Conservation (phyloP, 495 filamentous ascomycete genomes). For the Mytilinidion resinicola region DNA sequence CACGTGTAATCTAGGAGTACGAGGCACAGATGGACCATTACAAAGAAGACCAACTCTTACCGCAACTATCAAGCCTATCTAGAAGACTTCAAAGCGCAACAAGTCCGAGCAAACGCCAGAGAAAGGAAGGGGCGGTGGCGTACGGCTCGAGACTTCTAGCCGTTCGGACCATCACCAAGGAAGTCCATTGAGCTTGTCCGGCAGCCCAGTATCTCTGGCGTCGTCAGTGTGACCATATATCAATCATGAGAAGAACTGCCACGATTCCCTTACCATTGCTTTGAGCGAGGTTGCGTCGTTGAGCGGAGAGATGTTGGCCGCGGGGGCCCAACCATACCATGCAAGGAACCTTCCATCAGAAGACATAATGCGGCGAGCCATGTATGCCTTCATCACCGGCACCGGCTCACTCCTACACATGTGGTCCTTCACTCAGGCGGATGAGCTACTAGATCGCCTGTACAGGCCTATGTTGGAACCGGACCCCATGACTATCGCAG, state of each 20-base stretch:
- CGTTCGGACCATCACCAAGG: constrained; percentile 1
- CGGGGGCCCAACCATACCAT: constrained; percentile 10
- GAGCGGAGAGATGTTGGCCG: constrained; percentile 13
- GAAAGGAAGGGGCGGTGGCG: neutral
- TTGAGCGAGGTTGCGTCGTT: constrained; percentile 18
- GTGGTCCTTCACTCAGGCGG: constrained; percentile 20
- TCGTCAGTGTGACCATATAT: constrained; percentile 5
- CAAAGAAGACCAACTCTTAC: constrained; percentile 25
- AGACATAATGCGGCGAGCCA: constrained; percentile 11
- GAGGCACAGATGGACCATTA: constrained; percentile 29
- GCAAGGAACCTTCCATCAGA: constrained; percentile 15
- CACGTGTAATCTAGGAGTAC: constrained; percentile 23
- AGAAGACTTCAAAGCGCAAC: constrained; percentile 22
- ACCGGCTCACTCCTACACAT: constrained; percentile 21
- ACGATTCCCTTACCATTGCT: constrained; percentile 22
- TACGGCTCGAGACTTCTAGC: neutral
- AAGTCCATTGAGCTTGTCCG: constrained; percentile 12
- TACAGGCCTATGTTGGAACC: constrained; percentile 15
- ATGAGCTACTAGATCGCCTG: constrained; percentile 22
- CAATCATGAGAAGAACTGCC: constrained; percentile 17
- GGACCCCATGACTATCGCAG: constrained; percentile 20
- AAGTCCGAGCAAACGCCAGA: constrained; percentile 3
- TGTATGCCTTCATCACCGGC: constrained; percentile 23
- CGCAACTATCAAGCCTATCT: constrained; percentile 26
- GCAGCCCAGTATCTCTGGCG: constrained; percentile 12